Evolutionary conservation across 1,284 basidiomycete genomes (phyloP).

Genomic region (Anthracocystis walkeri): DNA sequence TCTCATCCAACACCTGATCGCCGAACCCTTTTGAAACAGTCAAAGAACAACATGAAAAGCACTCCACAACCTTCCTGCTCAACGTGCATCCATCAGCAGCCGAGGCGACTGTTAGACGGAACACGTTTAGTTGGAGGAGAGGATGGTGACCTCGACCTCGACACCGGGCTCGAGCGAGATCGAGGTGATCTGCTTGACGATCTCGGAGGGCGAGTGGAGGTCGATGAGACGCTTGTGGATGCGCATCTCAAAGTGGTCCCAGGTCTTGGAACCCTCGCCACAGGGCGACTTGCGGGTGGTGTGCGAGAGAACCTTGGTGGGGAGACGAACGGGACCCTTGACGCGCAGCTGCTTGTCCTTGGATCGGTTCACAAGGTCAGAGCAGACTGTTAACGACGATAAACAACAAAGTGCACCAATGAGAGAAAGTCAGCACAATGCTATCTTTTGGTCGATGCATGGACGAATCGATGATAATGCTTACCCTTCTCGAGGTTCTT

Average conservation of each 20-base stretch:
- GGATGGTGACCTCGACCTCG: constrained; percentile 99
- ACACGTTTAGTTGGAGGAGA: constrained; percentile 71
- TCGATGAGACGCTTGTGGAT: constrained; percentile 99
- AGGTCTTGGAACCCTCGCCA: constrained; percentile 99
- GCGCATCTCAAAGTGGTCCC: constrained; percentile 99
- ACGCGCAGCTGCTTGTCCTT: constrained; percentile 99
- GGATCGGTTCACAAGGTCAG: constrained; percentile 95
- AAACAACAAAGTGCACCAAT: neutral
- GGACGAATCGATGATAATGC: constrained; percentile 45
- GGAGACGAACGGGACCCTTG: constrained; percentile 98
- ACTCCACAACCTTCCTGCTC: neutral
- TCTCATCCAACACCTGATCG: constrained; percentile 9
- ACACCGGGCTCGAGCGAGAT: constrained; percentile 99
- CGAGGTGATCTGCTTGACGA: constrained; percentile 99
- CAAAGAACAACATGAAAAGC: constrained; percentile 9
- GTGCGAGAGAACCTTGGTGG: constrained; percentile 98
- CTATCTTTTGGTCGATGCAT: neutral
- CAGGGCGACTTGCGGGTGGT: constrained; percentile 83
- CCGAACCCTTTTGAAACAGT: constrained; percentile 16
- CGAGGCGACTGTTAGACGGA: neutral
- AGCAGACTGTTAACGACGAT: constrained; percentile 77
- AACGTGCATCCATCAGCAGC: neutral
- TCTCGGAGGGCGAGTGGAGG: constrained; percentile 96
- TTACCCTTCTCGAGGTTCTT: constrained; percentile 98
- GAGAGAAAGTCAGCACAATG: neutral